phyloP scores from a whole-genome alignment of 345 rosid species.

The Pseudoturritis turrita region DNA sequence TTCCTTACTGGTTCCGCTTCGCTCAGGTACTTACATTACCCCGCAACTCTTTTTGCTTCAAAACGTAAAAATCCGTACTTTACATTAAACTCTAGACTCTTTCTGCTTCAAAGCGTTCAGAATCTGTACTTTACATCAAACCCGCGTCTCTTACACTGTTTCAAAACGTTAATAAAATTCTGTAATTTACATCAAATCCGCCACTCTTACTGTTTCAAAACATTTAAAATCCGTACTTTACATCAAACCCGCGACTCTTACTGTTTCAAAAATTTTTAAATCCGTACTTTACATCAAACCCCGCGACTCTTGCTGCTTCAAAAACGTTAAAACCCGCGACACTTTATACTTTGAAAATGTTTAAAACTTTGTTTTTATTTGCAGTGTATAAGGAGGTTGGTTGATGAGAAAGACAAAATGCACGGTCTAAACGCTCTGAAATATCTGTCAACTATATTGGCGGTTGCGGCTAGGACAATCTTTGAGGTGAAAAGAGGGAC shows the following conservation, averaged over 20 bases:
- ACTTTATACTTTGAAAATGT: neutral
- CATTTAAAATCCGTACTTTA: neutral
- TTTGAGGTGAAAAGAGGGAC: slow-evolving; percentile 30
- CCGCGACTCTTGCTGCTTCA: neutral
- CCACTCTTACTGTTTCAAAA: no score
- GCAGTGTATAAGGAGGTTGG: slow-evolving; percentile 57
- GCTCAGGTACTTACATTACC: slow-evolving; percentile 43
- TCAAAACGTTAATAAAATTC: neutral
- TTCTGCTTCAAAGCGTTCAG: neutral
- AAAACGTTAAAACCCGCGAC: neutral
- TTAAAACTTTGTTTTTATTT: neutral
- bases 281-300: neutral
- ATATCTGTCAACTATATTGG: slow-evolving; percentile 57
- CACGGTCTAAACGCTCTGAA: slow-evolving; percentile 50
- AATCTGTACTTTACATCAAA: neutral
- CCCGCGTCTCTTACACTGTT: neutral
- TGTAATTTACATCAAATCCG: neutral
- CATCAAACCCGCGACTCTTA: neutral
- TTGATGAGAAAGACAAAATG: slow-evolving; percentile 47
- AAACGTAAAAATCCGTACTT: neutral
- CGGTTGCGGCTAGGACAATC: slow-evolving; percentile 45
- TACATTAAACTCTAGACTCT: neutral
- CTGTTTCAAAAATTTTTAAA: neutral
- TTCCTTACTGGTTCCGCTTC: slow-evolving; percentile 74
- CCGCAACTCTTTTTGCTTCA: neutral